Conservation (phyloP, 2,329 filamentous ascomycete species). For the Metarhizium guizhouense region DNA sequence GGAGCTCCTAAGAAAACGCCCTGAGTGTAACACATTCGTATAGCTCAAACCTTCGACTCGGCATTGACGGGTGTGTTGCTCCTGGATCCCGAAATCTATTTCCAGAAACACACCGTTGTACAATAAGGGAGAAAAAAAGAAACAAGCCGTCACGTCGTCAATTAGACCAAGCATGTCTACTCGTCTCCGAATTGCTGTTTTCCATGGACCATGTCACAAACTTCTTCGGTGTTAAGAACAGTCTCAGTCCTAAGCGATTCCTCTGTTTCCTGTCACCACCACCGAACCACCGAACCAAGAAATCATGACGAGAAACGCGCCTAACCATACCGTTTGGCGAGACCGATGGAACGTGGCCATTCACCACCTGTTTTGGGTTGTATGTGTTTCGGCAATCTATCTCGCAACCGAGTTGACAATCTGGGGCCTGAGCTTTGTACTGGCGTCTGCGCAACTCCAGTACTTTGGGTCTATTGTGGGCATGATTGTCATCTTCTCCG, state of each 20-base stretch:
- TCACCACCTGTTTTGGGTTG: conserved; percentile 13
- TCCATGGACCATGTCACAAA: not conserved
- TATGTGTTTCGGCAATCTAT: conserved; percentile 27
- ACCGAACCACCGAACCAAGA: conserved; percentile 3
- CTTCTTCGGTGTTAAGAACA: conserved; percentile 3
- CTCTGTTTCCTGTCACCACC: not conserved
- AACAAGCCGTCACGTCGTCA: not conserved
- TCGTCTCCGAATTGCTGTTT: not conserved
- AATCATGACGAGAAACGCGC: conserved; percentile 3
- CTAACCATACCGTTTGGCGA: conserved; percentile 7
- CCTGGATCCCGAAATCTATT: not conserved
- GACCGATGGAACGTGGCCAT: conserved; percentile 6
- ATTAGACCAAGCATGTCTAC: not conserved
- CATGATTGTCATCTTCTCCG: conserved; percentile 32
- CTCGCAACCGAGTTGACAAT: conserved; percentile 35
- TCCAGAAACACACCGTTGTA: conserved; percentile 4
- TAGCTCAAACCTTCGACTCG: not conserved
- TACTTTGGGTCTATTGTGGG: conserved; percentile 40
- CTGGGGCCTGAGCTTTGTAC: conserved; percentile 29
- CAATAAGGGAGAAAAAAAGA: not conserved
- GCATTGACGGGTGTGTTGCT: not conserved
- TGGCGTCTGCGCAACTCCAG: conserved; percentile 24
- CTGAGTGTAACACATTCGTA: not conserved
- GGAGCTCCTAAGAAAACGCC: not conserved
- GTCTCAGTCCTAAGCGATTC: conserved; percentile 2